phyloP scores from a whole-genome alignment of 768 basidiomycete species.

The Lactarius sanguifluus region DNA sequence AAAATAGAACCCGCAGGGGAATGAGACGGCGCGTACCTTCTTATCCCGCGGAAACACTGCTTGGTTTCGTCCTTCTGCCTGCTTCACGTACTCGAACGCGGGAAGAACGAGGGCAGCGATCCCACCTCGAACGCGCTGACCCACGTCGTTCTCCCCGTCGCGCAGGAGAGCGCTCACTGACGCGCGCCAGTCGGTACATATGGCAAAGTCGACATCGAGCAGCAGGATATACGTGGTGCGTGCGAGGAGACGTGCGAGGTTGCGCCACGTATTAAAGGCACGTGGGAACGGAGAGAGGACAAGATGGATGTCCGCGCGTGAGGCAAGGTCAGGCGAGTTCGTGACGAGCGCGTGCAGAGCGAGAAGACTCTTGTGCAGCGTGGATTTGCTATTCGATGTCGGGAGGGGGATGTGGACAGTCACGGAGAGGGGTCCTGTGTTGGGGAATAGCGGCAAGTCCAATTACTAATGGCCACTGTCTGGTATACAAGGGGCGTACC shows the following conservation, averaged over 20 bases:
- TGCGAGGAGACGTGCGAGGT: constrained; percentile 80
- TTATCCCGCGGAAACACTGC: constrained; percentile 67
- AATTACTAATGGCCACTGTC: background rate
- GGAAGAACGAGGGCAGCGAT: constrained; percentile 75
- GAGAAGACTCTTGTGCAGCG: constrained; percentile 48
- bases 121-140: constrained; percentile 56
- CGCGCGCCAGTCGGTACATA: constrained; percentile 77
- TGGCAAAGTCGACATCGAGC: constrained; percentile 86
- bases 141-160: constrained; percentile 31
- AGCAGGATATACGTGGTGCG: constrained; percentile 86
- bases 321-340: constrained; percentile 62
- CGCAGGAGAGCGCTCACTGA: constrained; percentile 42
- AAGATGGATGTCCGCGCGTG: constrained; percentile 81
- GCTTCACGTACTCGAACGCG: constrained; percentile 77
- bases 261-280: constrained; percentile 84
- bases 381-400: constrained; percentile 39
- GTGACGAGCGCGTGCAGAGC: constrained; percentile 66
- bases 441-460: background rate
- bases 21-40: constrained; percentile 42
- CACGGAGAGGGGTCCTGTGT: constrained; percentile 77
- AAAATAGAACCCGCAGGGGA: background rate
- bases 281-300: constrained; percentile 66
- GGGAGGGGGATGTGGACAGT: constrained; percentile 71
- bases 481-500: constrained; percentile 44
- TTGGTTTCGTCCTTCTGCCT: constrained; percentile 60